Evolutionary conservation across 441 rosid genomes (phyloP).

Genomic region (Populus hybrid): DNA sequence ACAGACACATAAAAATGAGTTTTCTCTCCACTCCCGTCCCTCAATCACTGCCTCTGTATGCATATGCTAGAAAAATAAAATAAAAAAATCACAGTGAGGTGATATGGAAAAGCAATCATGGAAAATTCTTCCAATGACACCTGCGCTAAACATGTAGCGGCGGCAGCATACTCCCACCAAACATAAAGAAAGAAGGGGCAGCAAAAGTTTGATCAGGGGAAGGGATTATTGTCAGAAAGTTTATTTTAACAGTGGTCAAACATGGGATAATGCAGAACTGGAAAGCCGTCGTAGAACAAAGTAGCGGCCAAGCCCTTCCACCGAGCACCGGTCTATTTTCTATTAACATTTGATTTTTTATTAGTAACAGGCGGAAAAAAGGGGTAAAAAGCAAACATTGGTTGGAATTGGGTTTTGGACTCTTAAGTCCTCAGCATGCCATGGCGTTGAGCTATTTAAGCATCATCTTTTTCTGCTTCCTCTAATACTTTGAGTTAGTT

Average conservation of each 20-base stretch:
- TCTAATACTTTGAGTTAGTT: background rate
- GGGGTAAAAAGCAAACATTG: background rate
- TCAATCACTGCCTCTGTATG: too few species aligned
- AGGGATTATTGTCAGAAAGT: too few species aligned
- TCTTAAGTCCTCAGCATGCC: background rate
- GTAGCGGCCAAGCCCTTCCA: background rate
- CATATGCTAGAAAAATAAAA: too few species aligned
- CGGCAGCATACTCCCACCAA: too few species aligned
- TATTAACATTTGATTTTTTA: background rate
- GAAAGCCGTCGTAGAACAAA: background rate
- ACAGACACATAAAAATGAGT: too few species aligned
- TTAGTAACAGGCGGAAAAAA: background rate
- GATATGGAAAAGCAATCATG: background rate
- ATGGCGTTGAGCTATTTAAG: background rate
- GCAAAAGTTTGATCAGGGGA: background rate
- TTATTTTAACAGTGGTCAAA: background rate
- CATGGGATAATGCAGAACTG: background rate
- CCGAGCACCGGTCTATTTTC: background rate
- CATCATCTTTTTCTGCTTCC: background rate
- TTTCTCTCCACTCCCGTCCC: too few species aligned
- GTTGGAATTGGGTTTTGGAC: background rate
- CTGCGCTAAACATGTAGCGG: too few species aligned
- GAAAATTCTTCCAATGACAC: too few species aligned
- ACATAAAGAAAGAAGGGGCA: too few species aligned
- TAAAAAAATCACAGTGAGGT: too few species aligned